Evolutionary conservation across 2,329 filamentous ascomycete species (phyloP).

Genomic region (Beauveria asiatica): DNA sequence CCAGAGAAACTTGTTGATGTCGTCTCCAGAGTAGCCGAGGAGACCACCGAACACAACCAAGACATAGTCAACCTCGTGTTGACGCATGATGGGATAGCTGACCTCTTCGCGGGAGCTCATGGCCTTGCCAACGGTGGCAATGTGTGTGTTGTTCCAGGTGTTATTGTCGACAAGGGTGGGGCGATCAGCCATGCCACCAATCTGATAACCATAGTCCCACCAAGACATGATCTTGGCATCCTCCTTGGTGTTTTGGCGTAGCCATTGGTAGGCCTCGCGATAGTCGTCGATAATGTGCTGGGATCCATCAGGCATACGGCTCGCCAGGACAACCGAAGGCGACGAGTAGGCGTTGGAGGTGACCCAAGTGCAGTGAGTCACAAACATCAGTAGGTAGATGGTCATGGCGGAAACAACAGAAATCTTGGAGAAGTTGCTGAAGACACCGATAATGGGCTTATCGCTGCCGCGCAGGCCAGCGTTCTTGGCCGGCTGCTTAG

Average conservation of each 20-base stretch:
- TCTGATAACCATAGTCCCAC: slow-evolving; percentile 99
- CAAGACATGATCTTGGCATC: slow-evolving; percentile 99
- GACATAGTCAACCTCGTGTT: slow-evolving; percentile 99
- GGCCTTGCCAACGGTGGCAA: slow-evolving; percentile 96
- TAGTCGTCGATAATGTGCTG: slow-evolving; percentile 99
- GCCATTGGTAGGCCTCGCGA: slow-evolving; percentile 98
- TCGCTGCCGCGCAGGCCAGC: slow-evolving; percentile 60
- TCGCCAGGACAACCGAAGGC: slow-evolving; percentile 91
- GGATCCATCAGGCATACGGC: slow-evolving; percentile 82
- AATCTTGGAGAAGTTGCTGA: slow-evolving; percentile 68
- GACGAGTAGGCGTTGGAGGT: slow-evolving; percentile 99
- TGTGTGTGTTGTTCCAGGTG: slow-evolving; percentile 99
- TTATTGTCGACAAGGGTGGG: slow-evolving; percentile 98
- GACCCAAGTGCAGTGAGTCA: slow-evolving; percentile 97
- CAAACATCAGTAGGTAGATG: slow-evolving; percentile 83
- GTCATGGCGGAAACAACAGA: slow-evolving; percentile 65
- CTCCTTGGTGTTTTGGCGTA: slow-evolving; percentile 89
- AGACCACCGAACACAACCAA: slow-evolving; percentile 93
- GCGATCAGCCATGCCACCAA: slow-evolving; percentile 96
- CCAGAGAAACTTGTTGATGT: slow-evolving; percentile 99
- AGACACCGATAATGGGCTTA: slow-evolving; percentile 73
- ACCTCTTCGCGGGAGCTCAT: slow-evolving; percentile 98
- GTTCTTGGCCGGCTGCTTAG: slow-evolving; percentile 47
- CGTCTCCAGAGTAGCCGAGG: slow-evolving; percentile 93
- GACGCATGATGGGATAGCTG: slow-evolving; percentile 95